Evolutionary conservation across 805 yeast genomes (phyloP), one percentile per base, ranked within the genome.

Genomic region (Ogataea pini): DNA sequence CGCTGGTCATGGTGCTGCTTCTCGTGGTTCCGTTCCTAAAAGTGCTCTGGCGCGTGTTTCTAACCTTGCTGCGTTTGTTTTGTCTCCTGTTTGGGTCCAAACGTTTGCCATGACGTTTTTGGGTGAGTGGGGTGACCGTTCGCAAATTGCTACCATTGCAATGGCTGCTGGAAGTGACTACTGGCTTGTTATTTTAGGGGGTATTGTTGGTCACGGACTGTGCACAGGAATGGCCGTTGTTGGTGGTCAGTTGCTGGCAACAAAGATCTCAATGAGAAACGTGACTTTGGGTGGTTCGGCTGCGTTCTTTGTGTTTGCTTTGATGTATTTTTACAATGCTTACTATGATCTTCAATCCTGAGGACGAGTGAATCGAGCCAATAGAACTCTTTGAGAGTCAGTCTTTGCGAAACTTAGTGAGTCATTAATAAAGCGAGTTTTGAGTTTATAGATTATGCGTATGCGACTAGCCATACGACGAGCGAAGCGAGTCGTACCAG

Each of bases 71-170:
- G 68, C 82, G 2, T 79, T 82, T 48, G 69, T 89, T 4, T 72
- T 92, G 47, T 86, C 96, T 3, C 98, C 99, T 3, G 71, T 83
- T 8, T 94, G 96, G 91, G 85, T 90, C 56, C 97, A 92, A 72
- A 92, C 92, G 4, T 94, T 94, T 63, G 82, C 82, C 46, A 92
- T 94, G 98, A 89, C 96, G 4, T 94, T 94, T 67, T 72, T 94
- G 42, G 99, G 97, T 51, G 99, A 94, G 72, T 90, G 98, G 96
- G 99, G 99, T 44, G 99, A 94, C 69, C 83, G 99, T 61, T 90
- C 97, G 10, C 99, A 94, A 72, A 89, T 94, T 47, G 96, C 97
- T 37, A 94, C 97, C 28, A 90, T 94, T 60, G 98, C 98, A 34
- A 86, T 94, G 95, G 97, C 98, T 45, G 96, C 99, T 1, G 97